phyloP scores from a whole-genome alignment of 1,139 yeast genomes.

The Saccharomyces hybrid region DNA sequence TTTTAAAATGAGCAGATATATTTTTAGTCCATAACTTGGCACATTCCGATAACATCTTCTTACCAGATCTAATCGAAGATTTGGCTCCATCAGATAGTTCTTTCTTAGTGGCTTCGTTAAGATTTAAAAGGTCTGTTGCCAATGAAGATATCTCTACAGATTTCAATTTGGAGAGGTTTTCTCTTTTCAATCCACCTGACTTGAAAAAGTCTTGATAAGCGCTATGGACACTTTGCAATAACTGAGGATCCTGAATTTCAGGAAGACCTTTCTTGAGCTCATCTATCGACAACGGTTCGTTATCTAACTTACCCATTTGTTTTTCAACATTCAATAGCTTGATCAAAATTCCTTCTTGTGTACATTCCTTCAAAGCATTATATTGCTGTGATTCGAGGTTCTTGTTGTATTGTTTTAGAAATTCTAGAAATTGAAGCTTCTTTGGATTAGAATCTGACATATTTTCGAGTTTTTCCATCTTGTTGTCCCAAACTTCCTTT shows the following conservation, averaged over 20 bases:
- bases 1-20: slow-evolving; percentile 17
- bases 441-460: slow-evolving; percentile 22
- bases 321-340: slow-evolving; percentile 25
- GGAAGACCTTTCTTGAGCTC: slow-evolving; percentile 15
- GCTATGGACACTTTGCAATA: slow-evolving; percentile 18
- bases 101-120: slow-evolving; percentile 26
- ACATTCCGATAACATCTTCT: slow-evolving; percentile 17
- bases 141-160: slow-evolving; percentile 11
- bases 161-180: not conserved
- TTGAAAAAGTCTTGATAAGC: slow-evolving; percentile 23
- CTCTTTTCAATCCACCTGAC: slow-evolving; percentile 7
- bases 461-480: slow-evolving; percentile 18
- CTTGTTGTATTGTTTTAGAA: slow-evolving; percentile 19
- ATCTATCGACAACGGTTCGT: slow-evolving; percentile 11
- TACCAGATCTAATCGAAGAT: slow-evolving; percentile 20
- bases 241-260: not conserved
- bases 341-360: slow-evolving; percentile 24
- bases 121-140: slow-evolving; percentile 14
- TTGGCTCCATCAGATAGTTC: slow-evolving; percentile 19
- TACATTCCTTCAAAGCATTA: slow-evolving; percentile 23
- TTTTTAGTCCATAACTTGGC: slow-evolving; percentile 22
- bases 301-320: slow-evolving; percentile 9
- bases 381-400: slow-evolving; percentile 22
- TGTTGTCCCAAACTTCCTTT: slow-evolving; percentile 49
- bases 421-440: slow-evolving; percentile 20